These are phyloP conservation scores for Sphaerostilbella broomeana DNA, from an alignment of 2,329 filamentous ascomycete species.

Conservation along the genomic window DNA sequence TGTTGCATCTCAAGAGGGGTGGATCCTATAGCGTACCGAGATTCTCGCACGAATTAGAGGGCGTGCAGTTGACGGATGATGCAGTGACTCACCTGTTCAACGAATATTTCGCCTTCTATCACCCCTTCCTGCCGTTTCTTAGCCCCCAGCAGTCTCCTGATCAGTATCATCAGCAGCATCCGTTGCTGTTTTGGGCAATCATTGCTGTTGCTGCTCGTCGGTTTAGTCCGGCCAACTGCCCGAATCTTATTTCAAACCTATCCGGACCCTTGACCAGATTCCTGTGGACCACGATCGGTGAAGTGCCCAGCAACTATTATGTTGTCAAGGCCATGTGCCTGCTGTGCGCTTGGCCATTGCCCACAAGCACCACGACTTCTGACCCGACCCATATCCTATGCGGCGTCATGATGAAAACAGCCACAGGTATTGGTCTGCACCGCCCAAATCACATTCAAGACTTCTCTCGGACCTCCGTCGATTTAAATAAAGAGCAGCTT, in stretches of 20 bases:
- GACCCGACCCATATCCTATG: constrained; percentile 78
- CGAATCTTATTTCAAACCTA: constrained; percentile 58
- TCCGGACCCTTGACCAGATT: constrained; percentile 63
- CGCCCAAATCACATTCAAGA: constrained; percentile 76
- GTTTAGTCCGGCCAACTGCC: constrained; percentile 50
- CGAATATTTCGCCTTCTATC: constrained; percentile 70
- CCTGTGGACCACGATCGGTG: constrained; percentile 69
- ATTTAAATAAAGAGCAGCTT: constrained; percentile 72
- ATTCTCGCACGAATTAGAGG: constrained; percentile 56
- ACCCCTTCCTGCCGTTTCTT: constrained; percentile 71
- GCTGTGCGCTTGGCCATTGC: constrained; percentile 74
- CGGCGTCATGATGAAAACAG: constrained; percentile 81
- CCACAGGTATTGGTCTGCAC: constrained; percentile 76
- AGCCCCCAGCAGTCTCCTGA: constrained; percentile 61
- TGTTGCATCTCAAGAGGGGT: constrained; percentile 59
- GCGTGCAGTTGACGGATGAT: constrained; percentile 57
- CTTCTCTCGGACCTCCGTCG: constrained; percentile 68
- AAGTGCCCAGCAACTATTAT: constrained; percentile 71
- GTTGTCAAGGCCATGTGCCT: constrained; percentile 76
- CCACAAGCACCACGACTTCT: constrained; percentile 71
- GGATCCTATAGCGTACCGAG: constrained; percentile 55
- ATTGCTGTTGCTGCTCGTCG: constrained; percentile 68
- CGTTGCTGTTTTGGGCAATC: constrained; percentile 80
- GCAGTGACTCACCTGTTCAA: constrained; percentile 59
- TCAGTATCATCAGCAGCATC: constrained; percentile 68